Evolutionary conservation across 108 stramenopile genomes (phyloP).

Genomic region (Asterionellopsis glacialis): DNA sequence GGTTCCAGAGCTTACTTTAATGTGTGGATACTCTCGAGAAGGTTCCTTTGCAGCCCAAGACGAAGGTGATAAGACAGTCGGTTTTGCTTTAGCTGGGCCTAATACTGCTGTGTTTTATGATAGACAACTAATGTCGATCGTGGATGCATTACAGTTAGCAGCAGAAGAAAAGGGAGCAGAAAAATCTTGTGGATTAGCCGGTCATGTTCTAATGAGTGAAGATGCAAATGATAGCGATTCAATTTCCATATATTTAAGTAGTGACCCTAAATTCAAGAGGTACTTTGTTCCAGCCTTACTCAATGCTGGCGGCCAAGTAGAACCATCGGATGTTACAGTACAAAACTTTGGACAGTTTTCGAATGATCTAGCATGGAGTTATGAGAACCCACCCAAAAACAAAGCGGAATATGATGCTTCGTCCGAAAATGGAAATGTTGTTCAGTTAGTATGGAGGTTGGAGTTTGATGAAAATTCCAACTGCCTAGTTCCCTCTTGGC

Average conservation of each 20-base stretch:
- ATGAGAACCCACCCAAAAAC: not conserved
- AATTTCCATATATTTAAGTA: not conserved
- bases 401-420: slow-evolving; percentile 1
- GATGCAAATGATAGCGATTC: too few species aligned
- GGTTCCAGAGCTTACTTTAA: not conserved
- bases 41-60: not conserved
- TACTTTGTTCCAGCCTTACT: not conserved
- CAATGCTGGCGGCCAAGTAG: not conserved
- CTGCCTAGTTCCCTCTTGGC: slow-evolving; percentile 8
- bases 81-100: not conserved
- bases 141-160: not conserved
- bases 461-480: not conserved
- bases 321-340: not conserved
- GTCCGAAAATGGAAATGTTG: not conserved
- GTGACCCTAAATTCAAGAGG: not conserved
- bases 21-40: not conserved
- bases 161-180: not conserved
- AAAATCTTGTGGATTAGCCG: slow-evolving; percentile 1
- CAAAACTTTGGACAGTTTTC: slow-evolving; percentile 2
- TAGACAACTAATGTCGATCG: not conserved
- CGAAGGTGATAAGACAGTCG: slow-evolving; percentile 2
- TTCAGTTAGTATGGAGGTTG: slow-evolving; percentile 5
- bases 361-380: slow-evolving; percentile 7
- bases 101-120: not conserved
- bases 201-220: not conserved